These are phyloP conservation scores for Pestalotiopsis sp. DNA, from an alignment of 2,329 filamentous ascomycete species.

Conservation along the genomic window DNA sequence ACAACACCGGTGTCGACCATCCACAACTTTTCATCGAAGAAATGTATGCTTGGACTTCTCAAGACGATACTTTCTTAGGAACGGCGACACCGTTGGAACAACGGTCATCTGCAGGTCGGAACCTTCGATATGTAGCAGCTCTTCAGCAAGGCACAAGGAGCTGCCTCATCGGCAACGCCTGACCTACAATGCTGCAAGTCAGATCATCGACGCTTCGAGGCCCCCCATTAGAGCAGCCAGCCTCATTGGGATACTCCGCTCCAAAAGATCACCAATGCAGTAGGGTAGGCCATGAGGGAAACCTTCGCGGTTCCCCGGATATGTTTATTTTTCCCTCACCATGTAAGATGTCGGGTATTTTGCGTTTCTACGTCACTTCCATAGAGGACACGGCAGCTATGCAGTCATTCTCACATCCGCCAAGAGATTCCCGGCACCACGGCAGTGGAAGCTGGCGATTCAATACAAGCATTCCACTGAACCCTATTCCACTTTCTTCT, in stretches of 20 bases:
- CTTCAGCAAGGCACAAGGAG: neutral
- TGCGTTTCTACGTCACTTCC: neutral
- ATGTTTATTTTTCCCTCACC: neutral
- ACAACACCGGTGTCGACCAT: too few relatives aligned
- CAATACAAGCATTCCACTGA: neutral
- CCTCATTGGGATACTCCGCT: neutral
- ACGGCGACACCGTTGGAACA: neutral
- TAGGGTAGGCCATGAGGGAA: neutral
- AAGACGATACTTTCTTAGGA: neutral
- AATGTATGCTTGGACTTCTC: too few relatives aligned
- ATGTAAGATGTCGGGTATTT: neutral
- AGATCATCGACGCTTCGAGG: neutral
- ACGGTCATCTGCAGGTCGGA: neutral
- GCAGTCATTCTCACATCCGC: neutral
- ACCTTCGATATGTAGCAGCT: neutral
- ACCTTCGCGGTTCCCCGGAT: neutral
- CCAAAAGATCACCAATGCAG: too few relatives aligned
- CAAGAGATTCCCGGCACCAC: neutral
- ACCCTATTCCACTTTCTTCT: neutral
- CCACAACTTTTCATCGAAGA: too few relatives aligned
- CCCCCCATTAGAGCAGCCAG: neutral
- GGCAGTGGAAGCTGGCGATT: neutral
- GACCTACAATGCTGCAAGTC: neutral
- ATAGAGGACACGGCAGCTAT: neutral
- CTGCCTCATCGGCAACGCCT: neutral